These are phyloP conservation scores for Cordyceps cateniannulata DNA, from an alignment of 2,329 filamentous ascomycete genomes.

Conservation along the genomic window DNA sequence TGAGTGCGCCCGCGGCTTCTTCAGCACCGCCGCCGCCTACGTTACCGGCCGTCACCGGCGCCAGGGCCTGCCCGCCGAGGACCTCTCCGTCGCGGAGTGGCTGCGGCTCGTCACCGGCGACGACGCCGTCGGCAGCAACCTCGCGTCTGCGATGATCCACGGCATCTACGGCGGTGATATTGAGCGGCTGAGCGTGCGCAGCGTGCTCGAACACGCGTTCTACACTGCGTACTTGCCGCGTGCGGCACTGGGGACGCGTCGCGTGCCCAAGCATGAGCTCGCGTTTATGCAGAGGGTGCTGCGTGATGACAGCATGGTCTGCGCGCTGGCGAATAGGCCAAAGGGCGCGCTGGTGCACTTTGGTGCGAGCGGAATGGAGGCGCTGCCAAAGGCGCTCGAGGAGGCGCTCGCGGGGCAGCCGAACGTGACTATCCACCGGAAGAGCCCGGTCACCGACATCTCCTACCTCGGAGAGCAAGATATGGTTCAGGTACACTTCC, in stretches of 20 bases:
- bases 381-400: slow-evolving; percentile 50
- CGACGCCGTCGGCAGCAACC: slow-evolving; percentile 54
- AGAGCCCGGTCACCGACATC: slow-evolving; percentile 42
- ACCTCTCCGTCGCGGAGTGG: slow-evolving; percentile 32
- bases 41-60: not conserved
- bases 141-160: slow-evolving; percentile 71
- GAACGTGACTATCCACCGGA: slow-evolving; percentile 55
- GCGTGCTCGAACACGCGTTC: slow-evolving; percentile 35
- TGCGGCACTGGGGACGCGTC: slow-evolving; percentile 29
- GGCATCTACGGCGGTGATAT: slow-evolving; percentile 92
- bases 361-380: slow-evolving; percentile 52
- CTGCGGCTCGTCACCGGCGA: slow-evolving; percentile 25
- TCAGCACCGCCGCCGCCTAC: slow-evolving; percentile 11
- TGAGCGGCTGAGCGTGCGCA: slow-evolving; percentile 67
- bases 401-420: slow-evolving; percentile 40
- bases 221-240: slow-evolving; percentile 24
- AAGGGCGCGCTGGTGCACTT: slow-evolving; percentile 30
- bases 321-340: slow-evolving; percentile 24
- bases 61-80: slow-evolving; percentile 13
- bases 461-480: slow-evolving; percentile 29
- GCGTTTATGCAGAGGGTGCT: slow-evolving; percentile 24
- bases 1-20: slow-evolving; percentile 22
- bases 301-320: slow-evolving; percentile 23
- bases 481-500: slow-evolving; percentile 34
- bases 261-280: slow-evolving; percentile 26